Evolutionary conservation across 2,329 filamentous ascomycete genomes (phyloP).

Genomic region (Apiospora marii): DNA sequence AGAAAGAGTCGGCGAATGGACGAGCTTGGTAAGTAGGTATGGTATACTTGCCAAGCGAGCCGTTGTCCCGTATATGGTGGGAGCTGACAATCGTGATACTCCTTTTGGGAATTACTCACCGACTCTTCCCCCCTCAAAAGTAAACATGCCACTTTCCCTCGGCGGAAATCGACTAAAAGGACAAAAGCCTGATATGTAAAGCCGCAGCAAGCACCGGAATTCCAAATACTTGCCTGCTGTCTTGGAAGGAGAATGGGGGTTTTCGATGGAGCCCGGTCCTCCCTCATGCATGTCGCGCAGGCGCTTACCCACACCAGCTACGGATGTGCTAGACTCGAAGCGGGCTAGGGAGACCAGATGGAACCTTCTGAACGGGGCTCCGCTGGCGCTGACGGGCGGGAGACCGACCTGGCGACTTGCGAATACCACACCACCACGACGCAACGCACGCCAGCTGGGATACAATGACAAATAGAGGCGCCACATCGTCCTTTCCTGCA

Average conservation of each 20-base stretch:
- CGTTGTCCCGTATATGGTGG: background rate
- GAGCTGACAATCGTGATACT: background rate
- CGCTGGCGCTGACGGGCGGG: background rate
- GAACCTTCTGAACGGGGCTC: background rate
- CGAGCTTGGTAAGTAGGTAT: background rate
- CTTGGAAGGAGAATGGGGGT: background rate
- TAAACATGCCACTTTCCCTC: background rate
- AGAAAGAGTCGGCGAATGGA: background rate
- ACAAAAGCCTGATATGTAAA: background rate
- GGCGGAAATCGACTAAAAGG: background rate
- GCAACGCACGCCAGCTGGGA: background rate
- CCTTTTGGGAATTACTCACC: background rate
- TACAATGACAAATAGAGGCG: slow-evolving; percentile 8
- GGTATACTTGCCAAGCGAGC: background rate
- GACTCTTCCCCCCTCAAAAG: background rate
- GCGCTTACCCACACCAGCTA: background rate
- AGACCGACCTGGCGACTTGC: background rate
- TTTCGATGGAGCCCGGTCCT: background rate
- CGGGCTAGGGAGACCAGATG: background rate
- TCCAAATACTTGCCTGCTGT: slow-evolving; percentile 3
- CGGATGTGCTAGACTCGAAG: slow-evolving; percentile 14
- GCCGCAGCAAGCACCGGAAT: background rate
- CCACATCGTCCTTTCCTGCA: background rate
- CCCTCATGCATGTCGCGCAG: background rate
- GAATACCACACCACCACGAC: background rate